Percentiles rank a stretch among this genome's conserved stretches.
phyloP scores from a whole-genome alignment of 257 asterid genomes.

The Nicotiana obtusifolia region DNA sequence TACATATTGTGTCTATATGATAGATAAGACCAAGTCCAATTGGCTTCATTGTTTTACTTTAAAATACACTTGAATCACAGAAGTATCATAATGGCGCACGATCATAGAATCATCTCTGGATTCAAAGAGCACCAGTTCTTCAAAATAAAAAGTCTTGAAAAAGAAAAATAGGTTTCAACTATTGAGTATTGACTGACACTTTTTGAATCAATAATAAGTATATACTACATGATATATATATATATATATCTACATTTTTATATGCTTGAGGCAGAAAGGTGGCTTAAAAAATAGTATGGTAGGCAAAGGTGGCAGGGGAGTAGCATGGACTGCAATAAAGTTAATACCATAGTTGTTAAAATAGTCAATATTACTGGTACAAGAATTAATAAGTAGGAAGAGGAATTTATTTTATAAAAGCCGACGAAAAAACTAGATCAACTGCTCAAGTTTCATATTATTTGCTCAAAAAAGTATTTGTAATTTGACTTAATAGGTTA shows the following conservation, averaged over 20 bases:
- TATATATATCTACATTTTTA: background rate
- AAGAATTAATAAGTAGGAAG: background rate
- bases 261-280: background rate
- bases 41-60: background rate
- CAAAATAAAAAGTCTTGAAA: background rate
- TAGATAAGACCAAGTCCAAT: background rate
- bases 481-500: background rate
- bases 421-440: background rate
- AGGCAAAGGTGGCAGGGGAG: conserved; percentile 4
- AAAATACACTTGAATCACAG: background rate
- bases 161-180: background rate
- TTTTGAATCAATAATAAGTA: background rate
- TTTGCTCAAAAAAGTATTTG: background rate
- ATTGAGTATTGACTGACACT: background rate
- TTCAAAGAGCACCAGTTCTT: background rate
- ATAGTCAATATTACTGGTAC: background rate
- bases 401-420: background rate
- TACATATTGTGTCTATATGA: background rate
- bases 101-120: background rate
- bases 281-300: background rate
- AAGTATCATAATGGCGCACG: background rate
- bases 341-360: background rate
- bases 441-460: background rate
- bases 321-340: background rate
- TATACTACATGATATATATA: background rate